Evolutionary conservation across 371 early-diverging fungal species (phyloP), one percentile per base, ranked within the genome.

Genomic region (Rhizopus arrhizus): DNA sequence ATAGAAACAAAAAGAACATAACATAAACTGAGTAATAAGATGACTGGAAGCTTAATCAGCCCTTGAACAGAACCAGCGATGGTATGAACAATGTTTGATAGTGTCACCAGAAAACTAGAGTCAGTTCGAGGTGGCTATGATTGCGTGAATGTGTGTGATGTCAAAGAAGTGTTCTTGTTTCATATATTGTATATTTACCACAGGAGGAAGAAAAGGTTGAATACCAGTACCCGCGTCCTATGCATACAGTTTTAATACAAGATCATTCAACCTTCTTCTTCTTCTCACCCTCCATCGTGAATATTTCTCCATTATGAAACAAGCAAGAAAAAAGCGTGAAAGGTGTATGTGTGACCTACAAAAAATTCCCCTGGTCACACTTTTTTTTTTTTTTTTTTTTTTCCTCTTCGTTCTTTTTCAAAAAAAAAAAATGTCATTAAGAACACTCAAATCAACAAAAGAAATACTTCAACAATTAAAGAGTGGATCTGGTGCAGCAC

Each of bases 211-310:
- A 70, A 95, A 94, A 6, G 95, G 94, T 53, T 94, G 93, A 62
- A 95, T 92, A 31, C 93, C 93, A 5, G 94, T 95, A 22, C 91
- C 87, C 47, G 86, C 73, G 66, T 91, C 92, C 89, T 89, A 75
- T 38, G 12, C 28, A 29, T 42, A 34, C 35, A 22, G 13, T 0
- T 22, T 42, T 52, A 32, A 7, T 49, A 22, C 8, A 7, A 29
- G 15, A 2, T 22, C 22, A 22, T 22, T 22, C 22, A 22, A 22
- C 22, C 22, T 22, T 22, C 22, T 22, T 22, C 22, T 22, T 22
- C 12, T 55, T 12, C 78, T 76, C 78, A 82, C 86, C 73, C 88
- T 82, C 88, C 88, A 87, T 55, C 81, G 81, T 42, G 85, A 85
- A 68, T 81, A 87, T 57, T 87, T 85, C 58, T 87, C 86, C 88